Base-by-base conservation (phyloP, 139 green algal genomes). In the Chlorella sorokiniana region DNA sequence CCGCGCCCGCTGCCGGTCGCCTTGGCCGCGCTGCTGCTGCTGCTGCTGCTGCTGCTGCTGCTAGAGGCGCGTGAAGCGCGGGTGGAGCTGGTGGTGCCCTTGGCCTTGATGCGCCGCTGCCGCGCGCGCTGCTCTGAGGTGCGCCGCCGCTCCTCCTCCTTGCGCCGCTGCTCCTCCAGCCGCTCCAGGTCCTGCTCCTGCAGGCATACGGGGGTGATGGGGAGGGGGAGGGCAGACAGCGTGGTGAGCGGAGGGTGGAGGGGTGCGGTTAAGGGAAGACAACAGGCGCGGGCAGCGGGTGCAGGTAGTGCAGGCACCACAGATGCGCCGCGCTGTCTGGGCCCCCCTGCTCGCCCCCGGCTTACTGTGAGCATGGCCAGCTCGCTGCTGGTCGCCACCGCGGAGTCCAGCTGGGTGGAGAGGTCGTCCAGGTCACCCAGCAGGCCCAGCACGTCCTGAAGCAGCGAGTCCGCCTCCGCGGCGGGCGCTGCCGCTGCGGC, bases 111-210 rank as follows among this genome's bases (percentile, higher is more conserved):
- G 7, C 72, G 72, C 48, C 35, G 31, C 25, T 48, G 20, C 9
- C 72, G 72, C 72, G 48, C 51, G 23, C 27, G 37, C 31, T 31
- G 51, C 72, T 67, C 51, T 23, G 51, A 35, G 35, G 48, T 20
- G 9, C n/a, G 48, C 72, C 51, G 72, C 72, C 35, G 33, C 8
- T 79, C 72, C 0, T 45, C 51, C 23, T 67, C 51, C 72, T 79
- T 79, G 51, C 72, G 72, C 25, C 18, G 31, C 51, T 79, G 35
- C 51, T 79, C 72, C 25, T 67, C 72, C 37, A 79, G 37, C 31
- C 51, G 72, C 52, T 31, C 20, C 0, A 27, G 18, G 33, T 79
- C 72, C 35, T 67, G 51, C 4, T 48, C 72, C 72, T 79, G 72
- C 72, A 67, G 33, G 31, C 4, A 35, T 22, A 0, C 38, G 8